Evolutionary conservation across 176 grass and related monocot genomes (phyloP), one percentile per base, ranked within the genome.

Genomic region (Raddia distichophylla): DNA sequence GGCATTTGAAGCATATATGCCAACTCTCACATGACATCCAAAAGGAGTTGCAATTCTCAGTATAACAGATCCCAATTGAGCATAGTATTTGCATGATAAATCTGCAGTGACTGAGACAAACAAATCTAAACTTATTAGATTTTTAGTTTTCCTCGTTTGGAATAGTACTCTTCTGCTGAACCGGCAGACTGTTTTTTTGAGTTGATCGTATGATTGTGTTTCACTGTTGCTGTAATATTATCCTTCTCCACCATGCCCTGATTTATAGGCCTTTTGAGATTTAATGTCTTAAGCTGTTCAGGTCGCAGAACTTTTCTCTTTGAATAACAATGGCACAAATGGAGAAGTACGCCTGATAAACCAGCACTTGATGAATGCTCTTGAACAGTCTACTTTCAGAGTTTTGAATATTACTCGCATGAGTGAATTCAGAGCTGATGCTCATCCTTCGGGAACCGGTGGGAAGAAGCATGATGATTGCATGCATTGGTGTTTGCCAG

Each of bases 401-500:
- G 62, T 95, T 82, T 66, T 98, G 74, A 87, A 95, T 19, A 68
- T 93, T 20, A 91, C 86, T 53, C 77, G n/a, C 50, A 91, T 95
- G 92, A 98, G 96, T 16, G 90, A 95, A 81, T 90, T 91, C 80
- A 90, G 96, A 93, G 96, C 93, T 10, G 96, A 98, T 74, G 96
- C 96, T 56, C 96, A 98, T 93, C 96, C 95, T 62, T 93, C 95
- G 52, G 80, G 82, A 44, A 86, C 86, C 7, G 95, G 95, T 0
- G 89, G 95, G 6, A 98, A 95, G 55, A 95, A 91, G 58, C 95
- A 98, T 14, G 88, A 90, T 71, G 92, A 98, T 80, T 98, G 95
- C 84, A 98, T 98, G 95, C 95, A 98, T 88, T 98, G 95, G 95
- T 98, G 92, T 75, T 92, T 98, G 73, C 95, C 95, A 16, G 95